Conservation (phyloP, 306 rosid genomes). For the Parietaria judaica region DNA sequence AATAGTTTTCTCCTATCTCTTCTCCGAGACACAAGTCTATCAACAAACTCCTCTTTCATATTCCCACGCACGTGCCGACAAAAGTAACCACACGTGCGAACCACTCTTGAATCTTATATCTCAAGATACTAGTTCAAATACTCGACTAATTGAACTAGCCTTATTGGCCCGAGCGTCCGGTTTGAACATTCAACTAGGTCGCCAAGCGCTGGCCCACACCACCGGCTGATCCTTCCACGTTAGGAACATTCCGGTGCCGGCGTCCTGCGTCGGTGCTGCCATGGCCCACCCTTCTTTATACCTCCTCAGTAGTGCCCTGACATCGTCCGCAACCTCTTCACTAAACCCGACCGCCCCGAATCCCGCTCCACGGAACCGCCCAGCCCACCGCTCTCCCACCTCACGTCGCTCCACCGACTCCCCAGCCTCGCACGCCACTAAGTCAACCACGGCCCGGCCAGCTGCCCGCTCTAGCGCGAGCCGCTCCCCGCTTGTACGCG, state of each 20-base stretch:
- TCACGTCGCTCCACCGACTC: slow-evolving; percentile 74
- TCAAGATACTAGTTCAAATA: neutral
- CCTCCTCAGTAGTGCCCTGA: slow-evolving; percentile 71
- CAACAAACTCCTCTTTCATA: neutral
- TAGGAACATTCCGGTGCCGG: slow-evolving; percentile 72
- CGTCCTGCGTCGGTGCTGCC: slow-evolving; percentile 44
- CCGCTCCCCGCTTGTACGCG: slow-evolving; percentile 59
- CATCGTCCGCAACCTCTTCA: slow-evolving; percentile 87
- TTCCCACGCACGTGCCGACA: slow-evolving; percentile 46
- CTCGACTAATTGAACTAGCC: neutral
- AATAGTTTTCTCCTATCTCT: slow-evolving; percentile 23
- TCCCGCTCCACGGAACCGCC: slow-evolving; percentile 60
- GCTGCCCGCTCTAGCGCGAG: slow-evolving; percentile 70
- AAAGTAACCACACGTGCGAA: slow-evolving; percentile 46
- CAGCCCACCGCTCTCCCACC: slow-evolving; percentile 58
- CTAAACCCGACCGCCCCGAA: slow-evolving; percentile 52
- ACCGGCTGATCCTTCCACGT: slow-evolving; percentile 83
- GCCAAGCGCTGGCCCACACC: slow-evolving; percentile 98
- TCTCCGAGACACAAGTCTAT: slow-evolving; percentile 21
- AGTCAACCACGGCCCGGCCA: slow-evolving; percentile 71
- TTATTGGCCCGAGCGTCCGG: no score
- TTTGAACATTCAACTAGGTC: slow-evolving; percentile 19
- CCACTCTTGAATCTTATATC: neutral
- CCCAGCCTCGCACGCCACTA: slow-evolving; percentile 47
- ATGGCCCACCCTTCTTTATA: slow-evolving; percentile 89